Base-by-base conservation (phyloP, 176 grass and related monocot genomes). In the Elymus sibiricus region DNA sequence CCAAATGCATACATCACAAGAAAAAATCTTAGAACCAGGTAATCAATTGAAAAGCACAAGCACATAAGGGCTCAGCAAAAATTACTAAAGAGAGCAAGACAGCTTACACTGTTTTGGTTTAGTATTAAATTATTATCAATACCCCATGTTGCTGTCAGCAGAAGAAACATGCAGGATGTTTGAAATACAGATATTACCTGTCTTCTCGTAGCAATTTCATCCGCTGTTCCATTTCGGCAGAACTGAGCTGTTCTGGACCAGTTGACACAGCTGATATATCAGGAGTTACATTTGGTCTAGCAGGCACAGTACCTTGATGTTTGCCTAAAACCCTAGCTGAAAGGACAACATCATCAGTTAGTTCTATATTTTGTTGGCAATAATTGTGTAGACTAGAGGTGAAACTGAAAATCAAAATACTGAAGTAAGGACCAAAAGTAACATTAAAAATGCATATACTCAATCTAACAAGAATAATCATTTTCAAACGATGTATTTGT, bases 151-250 rank as follows among this genome's bases (percentile, higher is more conserved):
- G 56, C n/a, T 62, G 31, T 62, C 11, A 66, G 21, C 21, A 58
- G n/a, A 72, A 55, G 5, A 83, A 88, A 61, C 65, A 55, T 13
- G 27, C 43, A 22, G 16, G 28, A 28, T 44, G 53, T 19, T 86
- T 24, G 61, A 75, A 60, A 76, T 64, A 61, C 75, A 89, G 19
- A 37, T 15, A 83, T 86, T 94, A 95, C 96, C 96, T 94, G 75
- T 98, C 93, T 82, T 98, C 95, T 84, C 90, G 69, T 83, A 98
- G 91, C 46, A 98, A 88, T 87, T 98, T 98, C 82, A 98, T 92
- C 40, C 96, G 90, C 6, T 53, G 82, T 53, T 89, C 86, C 81
- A 98, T 93, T 86, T 98, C 96, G 26, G 56, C 86, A 60, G 84
- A 62, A 81, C 91, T 95, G 24, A 98, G 91, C 76, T 98, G 96